Evolutionary conservation across 192 early-diverging fungal species (phyloP), one percentile per base, ranked within the genome.

Genomic region (Backusella parvicylindrica): DNA sequence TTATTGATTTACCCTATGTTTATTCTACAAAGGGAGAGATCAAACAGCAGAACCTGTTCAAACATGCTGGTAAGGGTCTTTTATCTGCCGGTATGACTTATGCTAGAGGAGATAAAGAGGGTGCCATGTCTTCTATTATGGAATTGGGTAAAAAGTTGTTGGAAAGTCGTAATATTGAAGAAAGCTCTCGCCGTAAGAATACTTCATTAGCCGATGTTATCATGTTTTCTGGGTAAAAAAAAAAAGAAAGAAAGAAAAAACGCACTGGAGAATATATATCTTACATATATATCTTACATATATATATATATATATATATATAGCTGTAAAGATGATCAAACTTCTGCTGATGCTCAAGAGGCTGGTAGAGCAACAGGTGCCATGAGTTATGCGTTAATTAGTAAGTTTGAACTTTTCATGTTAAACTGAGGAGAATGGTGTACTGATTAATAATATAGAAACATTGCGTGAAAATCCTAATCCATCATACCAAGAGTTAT

Each of bases 311-410:
- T n/a, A n/a, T n/a, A n/a, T n/a, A n/a, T n/a, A 65, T 65, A 12
- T 65, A 65, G 64, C n/a, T 95, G 93, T 79, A 92, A 91, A 72
- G 94, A 95, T 73, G 85, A 86, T 64, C 92, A 95, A 77, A 95
- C 94, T 13, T 93, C 92, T 28, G 92, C 92, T 3, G 93, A 95
- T 81, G 83, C 92, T 32, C 84, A 87, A 50, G 85, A 90, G 23
- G 84, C 82, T 26, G 87, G 84, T 11, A 74, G 77, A 18, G 85
- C 87, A 75, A 93, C 91, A 0, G 92, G 92, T 31, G 93, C 92
- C 23, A 92, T 93, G 91, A 89, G 90, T 31, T 86, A 93, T 60
- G 91, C 94, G 0, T 91, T 95, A 18, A 87, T 88, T 35, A 83
- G 83, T 37, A 86, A 84, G 83, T 84, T 65, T 41, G 68, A 75